These are phyloP conservation scores for Skeletonema grethae DNA, from an alignment of 108 stramenopile genomes.

Conservation along the genomic window DNA sequence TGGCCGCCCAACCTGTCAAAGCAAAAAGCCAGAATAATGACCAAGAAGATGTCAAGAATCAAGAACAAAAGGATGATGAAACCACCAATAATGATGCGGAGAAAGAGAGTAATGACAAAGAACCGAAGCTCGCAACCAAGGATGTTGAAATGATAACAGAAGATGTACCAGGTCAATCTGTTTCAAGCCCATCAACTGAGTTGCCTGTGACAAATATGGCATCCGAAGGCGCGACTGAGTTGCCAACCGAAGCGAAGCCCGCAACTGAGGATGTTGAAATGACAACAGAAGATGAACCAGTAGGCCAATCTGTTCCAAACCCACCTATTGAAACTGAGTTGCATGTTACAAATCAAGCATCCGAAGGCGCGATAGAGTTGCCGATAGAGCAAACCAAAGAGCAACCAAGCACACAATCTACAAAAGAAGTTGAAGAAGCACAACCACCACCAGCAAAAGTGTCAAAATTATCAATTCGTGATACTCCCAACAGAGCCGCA, in stretches of 20 bases:
- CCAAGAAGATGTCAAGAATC: background rate
- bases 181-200: background rate
- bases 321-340: background rate
- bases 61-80: conserved; percentile 6
- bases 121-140: background rate
- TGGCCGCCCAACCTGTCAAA: too few relatives aligned
- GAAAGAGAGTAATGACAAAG: conserved; percentile 13
- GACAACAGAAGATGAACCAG: conserved; percentile 14
- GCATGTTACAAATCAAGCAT: background rate
- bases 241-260: background rate
- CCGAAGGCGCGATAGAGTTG: too few relatives aligned
- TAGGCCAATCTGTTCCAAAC: background rate
- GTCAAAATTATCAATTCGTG: too few relatives aligned
- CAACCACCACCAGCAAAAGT: too few relatives aligned
- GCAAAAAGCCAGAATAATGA: background rate
- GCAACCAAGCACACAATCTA: background rate
- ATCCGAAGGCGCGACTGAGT: background rate
- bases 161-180: conserved; percentile 1
- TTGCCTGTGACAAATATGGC: background rate
- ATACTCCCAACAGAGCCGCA: conserved; percentile 2
- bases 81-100: conserved; percentile 3
- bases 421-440: too few relatives aligned
- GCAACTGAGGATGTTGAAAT: background rate
- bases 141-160: conserved; percentile 14
- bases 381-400: background rate